Base-by-base conservation (phyloP, 2,329 filamentous ascomycete genomes). In the Xylariaceae sp. region DNA sequence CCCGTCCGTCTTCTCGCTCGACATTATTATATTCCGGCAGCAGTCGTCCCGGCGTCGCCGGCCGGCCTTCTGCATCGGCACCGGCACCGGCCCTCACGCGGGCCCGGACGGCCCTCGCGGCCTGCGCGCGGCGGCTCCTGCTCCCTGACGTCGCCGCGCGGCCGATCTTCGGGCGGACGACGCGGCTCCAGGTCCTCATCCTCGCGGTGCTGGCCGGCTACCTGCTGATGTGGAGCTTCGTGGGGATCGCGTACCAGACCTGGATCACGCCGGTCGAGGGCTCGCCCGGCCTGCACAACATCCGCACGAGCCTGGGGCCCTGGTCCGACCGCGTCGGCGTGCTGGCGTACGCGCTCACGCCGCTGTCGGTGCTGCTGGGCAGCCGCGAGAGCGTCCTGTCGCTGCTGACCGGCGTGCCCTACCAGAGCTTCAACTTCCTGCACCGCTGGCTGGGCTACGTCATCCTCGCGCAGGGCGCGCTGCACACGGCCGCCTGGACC, bases 391-490 rank as follows among this genome's bases (percentile, higher is more conserved):
- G 77, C 1, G 61, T 87, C 2, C 67, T 88, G 4, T 82, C 77
- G 1, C 53, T 83, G 11, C 55, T 85, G 31, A 88, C 82, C 0
- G 83, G 83, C 2, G 65, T 88, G 1, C 81, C 83, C 0, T 85
- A 86, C 49, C 82, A 87, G 45, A 75, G 72, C 47, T 86, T 88
- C 67, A 80, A 83, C 56, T 88, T 88, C 50, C 61, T 88, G 14
- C 83, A 87, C 54, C 77, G 81, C 19, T 88, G 83, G 83, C 61
- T 80, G 0, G 83, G 83, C 5, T 80, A 81, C 40, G 67, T 88
- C 47, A 85, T 89, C 42, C 72, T 84, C 34, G 52, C 75, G 1
- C 83, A 88, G 51, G 71, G 75, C 3, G 58, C 67, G 8, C 56
- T 88, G 2, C 83, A 89, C 52, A 86, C 82, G 2, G 68, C 88